Evolutionary conservation across 805 yeast species (phyloP).

Genomic region (Myxozyma sirexii): DNA sequence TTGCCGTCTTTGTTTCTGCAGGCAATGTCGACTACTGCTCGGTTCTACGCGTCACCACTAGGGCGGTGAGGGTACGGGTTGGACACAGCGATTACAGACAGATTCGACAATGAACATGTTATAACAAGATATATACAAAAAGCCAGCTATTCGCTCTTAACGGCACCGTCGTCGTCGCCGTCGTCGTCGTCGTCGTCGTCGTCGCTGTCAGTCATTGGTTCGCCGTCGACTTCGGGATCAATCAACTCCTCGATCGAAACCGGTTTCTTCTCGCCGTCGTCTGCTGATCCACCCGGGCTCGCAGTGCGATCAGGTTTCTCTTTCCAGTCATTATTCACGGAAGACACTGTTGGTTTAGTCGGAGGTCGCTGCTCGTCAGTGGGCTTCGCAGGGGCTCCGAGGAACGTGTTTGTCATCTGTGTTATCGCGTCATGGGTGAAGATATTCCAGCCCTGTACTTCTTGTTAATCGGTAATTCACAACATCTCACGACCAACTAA

Average conservation of each 20-base stretch:
- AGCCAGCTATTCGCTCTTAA: too few relatives aligned
- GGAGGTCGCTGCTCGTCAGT: not conserved
- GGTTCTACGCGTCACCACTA: too few relatives aligned
- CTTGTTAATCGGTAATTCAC: not conserved
- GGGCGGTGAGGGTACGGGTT: too few relatives aligned
- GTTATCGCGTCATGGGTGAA: constrained; percentile 25
- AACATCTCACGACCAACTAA: not conserved
- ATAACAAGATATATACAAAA: too few relatives aligned
- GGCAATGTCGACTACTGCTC: too few relatives aligned
- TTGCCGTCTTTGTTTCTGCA: too few relatives aligned
- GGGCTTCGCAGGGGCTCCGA: constrained; percentile 10
- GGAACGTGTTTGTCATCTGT: constrained; percentile 16
- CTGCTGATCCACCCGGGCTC: too few relatives aligned
- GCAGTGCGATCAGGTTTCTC: constrained; percentile 22
- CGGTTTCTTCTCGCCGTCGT: not conserved
- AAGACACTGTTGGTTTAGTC: not conserved
- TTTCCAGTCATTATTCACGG: constrained; percentile 19
- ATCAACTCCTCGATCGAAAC: constrained; percentile 17
- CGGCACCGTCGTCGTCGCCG: too few relatives aligned
- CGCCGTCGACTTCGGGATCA: constrained; percentile 32
- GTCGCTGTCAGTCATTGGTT: constrained; percentile 31
- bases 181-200: constrained; percentile 7
- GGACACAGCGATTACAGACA: too few relatives aligned
- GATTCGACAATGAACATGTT: too few relatives aligned
- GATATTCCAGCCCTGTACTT: constrained; percentile 33